Percentiles rank a stretch among this genome's conserved stretches.
These are phyloP conservation scores for Eucalyptus marginata DNA, from an alignment of 345 rosid genomes.

Conservation along the genomic window DNA sequence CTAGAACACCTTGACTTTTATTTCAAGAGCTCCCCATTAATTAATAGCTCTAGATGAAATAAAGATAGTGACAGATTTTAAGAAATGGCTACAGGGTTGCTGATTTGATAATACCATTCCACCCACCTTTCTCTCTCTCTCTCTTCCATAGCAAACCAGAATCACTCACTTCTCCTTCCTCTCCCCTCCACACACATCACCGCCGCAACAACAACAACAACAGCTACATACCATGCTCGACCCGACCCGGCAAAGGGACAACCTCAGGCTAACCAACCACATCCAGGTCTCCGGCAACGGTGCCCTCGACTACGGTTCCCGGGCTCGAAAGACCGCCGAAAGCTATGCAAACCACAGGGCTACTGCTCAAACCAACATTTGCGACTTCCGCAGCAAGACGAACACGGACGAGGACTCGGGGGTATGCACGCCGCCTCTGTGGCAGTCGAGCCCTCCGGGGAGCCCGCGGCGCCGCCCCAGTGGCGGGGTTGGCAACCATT, in stretches of 20 bases:
- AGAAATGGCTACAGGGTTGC: neutral
- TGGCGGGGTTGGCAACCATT: conserved; percentile 4
- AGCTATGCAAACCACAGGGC: neutral
- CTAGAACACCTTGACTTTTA: neutral
- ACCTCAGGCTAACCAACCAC: conserved; percentile 14
- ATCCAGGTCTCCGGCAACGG: neutral
- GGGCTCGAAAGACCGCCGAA: neutral
- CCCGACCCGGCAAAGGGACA: neutral
- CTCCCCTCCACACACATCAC: neutral
- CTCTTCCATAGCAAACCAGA: neutral
- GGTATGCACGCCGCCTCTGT: conserved; percentile 51
- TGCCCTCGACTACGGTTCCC: neutral
- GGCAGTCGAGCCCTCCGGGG: conserved; percentile 40
- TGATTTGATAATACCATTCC: neutral
- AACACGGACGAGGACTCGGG: conserved; percentile 26
- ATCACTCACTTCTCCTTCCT: neutral
- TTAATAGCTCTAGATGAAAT: neutral
- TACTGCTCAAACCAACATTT: neutral
- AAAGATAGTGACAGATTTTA: neutral
- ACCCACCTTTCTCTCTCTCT: neutral
- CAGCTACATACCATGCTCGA: conserved; percentile 24
- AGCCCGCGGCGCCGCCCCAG: conserved; percentile 35
- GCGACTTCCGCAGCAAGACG: neutral
- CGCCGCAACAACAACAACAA: neutral
- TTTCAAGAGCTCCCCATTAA: neutral